Percentiles rank a stretch among this genome's conserved stretches.
These are phyloP conservation scores for Fonsecaea pugnacius DNA, from an alignment of 2,329 filamentous ascomycete species.

Conservation along the genomic window DNA sequence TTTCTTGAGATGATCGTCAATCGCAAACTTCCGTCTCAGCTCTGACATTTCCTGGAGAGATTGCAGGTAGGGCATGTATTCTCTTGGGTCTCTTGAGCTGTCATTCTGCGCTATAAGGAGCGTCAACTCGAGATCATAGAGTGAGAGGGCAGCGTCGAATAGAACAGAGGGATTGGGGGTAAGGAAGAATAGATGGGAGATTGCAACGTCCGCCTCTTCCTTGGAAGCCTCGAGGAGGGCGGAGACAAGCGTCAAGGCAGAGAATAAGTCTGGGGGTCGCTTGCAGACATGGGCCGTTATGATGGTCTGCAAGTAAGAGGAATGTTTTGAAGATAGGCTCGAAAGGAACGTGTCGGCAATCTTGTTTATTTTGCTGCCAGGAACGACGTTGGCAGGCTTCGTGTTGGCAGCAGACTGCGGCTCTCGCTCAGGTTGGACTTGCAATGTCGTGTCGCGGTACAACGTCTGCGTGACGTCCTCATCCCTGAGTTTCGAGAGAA, in stretches of 20 bases:
- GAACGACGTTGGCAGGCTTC: slow-evolving; percentile 18
- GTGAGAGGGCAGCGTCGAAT: slow-evolving; percentile 84
- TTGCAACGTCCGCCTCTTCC: slow-evolving; percentile 79
- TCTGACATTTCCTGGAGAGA: slow-evolving; percentile 75
- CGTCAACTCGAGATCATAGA: slow-evolving; percentile 89
- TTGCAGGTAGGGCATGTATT: slow-evolving; percentile 94
- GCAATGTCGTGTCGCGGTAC: slow-evolving; percentile 78
- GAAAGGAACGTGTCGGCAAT: slow-evolving; percentile 85
- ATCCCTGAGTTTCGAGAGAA: slow-evolving; percentile 82
- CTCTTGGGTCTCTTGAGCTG: slow-evolving; percentile 90
- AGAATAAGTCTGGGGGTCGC: slow-evolving; percentile 82
- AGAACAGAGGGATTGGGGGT: slow-evolving; percentile 83
- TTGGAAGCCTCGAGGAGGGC: slow-evolving; percentile 61
- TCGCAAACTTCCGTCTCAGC: slow-evolving; percentile 75
- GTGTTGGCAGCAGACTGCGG: background rate
- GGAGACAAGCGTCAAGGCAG: slow-evolving; percentile 79
- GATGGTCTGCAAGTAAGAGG: slow-evolving; percentile 78
- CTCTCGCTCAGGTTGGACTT: slow-evolving; percentile 30
- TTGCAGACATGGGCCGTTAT: slow-evolving; percentile 97
- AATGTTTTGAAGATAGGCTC: slow-evolving; percentile 65
- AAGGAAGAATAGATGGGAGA: slow-evolving; percentile 97
- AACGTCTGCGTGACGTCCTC: slow-evolving; percentile 93
- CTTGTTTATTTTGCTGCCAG: slow-evolving; percentile 72
- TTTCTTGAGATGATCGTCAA: slow-evolving; percentile 84
- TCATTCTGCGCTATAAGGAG: slow-evolving; percentile 85